Percentiles rank a stretch among this genome's conserved stretches.
phyloP scores from a whole-genome alignment of 441 rosid species.

The Gossypium davidsonii region DNA sequence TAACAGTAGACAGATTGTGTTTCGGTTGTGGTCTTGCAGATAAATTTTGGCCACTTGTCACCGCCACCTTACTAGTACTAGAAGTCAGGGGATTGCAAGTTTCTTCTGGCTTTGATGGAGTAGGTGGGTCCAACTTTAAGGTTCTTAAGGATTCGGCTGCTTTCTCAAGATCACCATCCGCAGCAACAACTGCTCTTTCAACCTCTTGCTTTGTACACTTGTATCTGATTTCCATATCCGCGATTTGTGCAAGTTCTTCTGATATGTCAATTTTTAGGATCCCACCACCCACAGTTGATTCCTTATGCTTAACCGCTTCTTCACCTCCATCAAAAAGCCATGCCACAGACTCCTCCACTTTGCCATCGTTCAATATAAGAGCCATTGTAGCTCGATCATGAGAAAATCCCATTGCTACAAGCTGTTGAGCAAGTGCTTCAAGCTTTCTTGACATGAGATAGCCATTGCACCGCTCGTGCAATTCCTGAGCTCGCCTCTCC shows the following conservation, averaged over 20 bases:
- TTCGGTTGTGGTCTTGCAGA: conserved; percentile 29
- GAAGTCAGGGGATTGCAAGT: conserved; percentile 38
- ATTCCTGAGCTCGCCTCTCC: conserved; percentile 76
- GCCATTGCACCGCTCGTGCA: conserved; percentile 62
- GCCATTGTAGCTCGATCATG: conserved; percentile 71
- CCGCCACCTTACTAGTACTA: conserved; percentile 31
- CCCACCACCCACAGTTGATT: conserved; percentile 26
- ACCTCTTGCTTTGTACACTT: conserved; percentile 77
- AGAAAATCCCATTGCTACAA: conserved; percentile 77
- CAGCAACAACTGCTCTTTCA: conserved; percentile 63
- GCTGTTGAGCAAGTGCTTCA: conserved; percentile 61
- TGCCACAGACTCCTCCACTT: conserved; percentile 67
- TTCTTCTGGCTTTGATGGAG: conserved; percentile 41
- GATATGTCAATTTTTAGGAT: conserved; percentile 54
- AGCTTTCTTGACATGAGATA: conserved; percentile 75
- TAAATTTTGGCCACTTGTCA: conserved; percentile 31
- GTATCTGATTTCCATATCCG: conserved; percentile 39
- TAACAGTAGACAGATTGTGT: neutral
- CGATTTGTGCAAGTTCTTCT: conserved; percentile 53
- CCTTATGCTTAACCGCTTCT: conserved; percentile 35
- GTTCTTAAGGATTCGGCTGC: conserved; percentile 46
- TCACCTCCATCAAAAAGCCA: conserved; percentile 74
- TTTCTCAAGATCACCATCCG: conserved; percentile 67
- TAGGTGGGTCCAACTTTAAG: conserved; percentile 38
- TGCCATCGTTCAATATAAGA: conserved; percentile 74